Conservation (phyloP, 2,329 filamentous ascomycete genomes). For the Chrysosporium keratinophilum region DNA sequence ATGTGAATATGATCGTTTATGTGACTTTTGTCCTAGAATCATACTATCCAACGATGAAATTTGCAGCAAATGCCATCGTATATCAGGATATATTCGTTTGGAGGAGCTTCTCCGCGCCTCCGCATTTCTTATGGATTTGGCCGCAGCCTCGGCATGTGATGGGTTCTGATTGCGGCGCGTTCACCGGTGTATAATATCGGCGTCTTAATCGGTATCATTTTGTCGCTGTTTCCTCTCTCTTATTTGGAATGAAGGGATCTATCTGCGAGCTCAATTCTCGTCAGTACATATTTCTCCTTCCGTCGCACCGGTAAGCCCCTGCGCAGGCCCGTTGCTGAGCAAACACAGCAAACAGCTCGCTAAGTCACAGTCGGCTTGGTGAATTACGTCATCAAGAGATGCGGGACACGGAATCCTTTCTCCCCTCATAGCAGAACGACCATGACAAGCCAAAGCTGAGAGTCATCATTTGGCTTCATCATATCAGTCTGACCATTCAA, state of each 20-base stretch:
- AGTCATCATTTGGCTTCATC: background rate
- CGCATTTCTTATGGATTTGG: background rate
- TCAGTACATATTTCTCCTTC: no score
- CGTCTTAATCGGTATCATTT: no score
- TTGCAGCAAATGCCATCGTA: background rate
- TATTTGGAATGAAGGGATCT: no score
- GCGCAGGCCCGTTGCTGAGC: background rate
- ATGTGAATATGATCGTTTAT: background rate
- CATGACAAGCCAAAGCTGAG: background rate
- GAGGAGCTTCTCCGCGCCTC: background rate
- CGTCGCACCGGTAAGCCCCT: no score
- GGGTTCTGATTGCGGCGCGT: background rate
- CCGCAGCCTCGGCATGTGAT: conserved; percentile 8
- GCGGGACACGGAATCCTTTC: background rate
- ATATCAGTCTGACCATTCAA: background rate
- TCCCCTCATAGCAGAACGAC: no score
- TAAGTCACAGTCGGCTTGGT: no score
- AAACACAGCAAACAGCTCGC: background rate
- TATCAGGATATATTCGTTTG: background rate
- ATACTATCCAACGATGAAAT: no score
- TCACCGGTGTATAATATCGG: background rate
- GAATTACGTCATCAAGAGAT: background rate
- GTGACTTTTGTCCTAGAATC: no score
- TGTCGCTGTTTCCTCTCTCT: no score
- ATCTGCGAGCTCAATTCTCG: no score